phyloP scores from a whole-genome alignment of 495 filamentous ascomycete genomes.

The Neurospora sp. region DNA sequence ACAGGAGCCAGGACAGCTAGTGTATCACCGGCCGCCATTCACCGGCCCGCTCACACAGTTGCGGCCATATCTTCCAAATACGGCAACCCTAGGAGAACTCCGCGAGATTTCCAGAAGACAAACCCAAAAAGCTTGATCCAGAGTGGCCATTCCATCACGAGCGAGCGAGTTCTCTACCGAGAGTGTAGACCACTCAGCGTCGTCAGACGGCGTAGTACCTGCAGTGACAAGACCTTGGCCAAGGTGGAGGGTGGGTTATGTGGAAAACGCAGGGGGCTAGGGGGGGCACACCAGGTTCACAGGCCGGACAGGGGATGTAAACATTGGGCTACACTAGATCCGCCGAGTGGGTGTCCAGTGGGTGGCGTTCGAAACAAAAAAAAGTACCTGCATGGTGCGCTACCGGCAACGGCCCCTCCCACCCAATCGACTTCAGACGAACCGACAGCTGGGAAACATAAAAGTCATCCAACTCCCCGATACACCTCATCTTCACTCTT shows the following conservation, averaged over 20 bases:
- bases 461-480: neutral
- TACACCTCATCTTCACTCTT: neutral
- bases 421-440: neutral
- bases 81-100: neutral
- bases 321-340: neutral
- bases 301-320: neutral
- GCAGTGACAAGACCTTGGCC: neutral
- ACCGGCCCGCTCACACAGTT: neutral
- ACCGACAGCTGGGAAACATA: neutral
- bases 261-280: neutral
- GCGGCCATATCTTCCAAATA: neutral
- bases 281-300: neutral
- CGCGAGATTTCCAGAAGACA: neutral
- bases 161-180: too few species aligned
- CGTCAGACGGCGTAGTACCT: neutral
- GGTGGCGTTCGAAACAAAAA: neutral
- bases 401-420: neutral
- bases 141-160: neutral
- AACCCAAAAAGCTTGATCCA: neutral
- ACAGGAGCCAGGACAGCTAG: neutral
- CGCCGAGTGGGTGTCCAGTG: neutral
- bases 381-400: neutral
- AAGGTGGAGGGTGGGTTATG: neutral
- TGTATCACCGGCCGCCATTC: neutral
- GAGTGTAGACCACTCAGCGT: neutral